These are phyloP conservation scores for Discostella stelligera DNA, from an alignment of 352 stramenopile genomes.

Conservation along the genomic window DNA sequence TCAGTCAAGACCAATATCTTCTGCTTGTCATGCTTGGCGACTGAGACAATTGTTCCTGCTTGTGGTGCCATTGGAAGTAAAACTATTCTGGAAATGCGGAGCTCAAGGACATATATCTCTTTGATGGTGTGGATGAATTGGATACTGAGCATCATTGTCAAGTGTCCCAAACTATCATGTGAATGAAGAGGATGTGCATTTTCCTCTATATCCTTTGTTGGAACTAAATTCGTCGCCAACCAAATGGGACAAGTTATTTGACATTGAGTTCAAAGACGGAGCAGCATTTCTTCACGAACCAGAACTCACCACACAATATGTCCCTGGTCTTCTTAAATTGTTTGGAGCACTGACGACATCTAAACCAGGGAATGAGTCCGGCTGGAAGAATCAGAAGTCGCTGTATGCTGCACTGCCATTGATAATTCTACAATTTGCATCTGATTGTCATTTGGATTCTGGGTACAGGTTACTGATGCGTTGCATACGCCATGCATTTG, in stretches of 20 bases:
- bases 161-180: constrained; percentile 1
- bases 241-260: constrained; percentile 4
- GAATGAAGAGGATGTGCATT: neutral
- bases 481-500: constrained; percentile 11
- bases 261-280: neutral
- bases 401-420: constrained; percentile 5
- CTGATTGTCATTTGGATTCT: constrained; percentile 10
- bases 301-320: neutral
- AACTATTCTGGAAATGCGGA: too few relatives aligned
- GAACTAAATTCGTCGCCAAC: neutral
- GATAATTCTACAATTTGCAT: constrained; percentile 21
- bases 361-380: neutral
- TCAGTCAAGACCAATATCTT: neutral
- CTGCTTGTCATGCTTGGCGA: neutral
- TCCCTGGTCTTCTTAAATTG: neutral
- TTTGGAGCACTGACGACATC: neutral
- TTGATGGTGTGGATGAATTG: neutral
- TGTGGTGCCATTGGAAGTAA: too few relatives aligned
- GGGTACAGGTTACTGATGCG: constrained; percentile 9
- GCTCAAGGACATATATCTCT: too few relatives aligned
- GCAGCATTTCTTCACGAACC: constrained; percentile 1
- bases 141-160: constrained; percentile 1
- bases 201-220: constrained; percentile 1
- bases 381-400: too few relatives aligned
- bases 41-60: too few relatives aligned